Percentiles rank a stretch among this genome's conserved stretches.
Evolutionary conservation across 1,139 yeast genomes (phyloP).

Genomic region (Scheffersomyces quercinus): DNA sequence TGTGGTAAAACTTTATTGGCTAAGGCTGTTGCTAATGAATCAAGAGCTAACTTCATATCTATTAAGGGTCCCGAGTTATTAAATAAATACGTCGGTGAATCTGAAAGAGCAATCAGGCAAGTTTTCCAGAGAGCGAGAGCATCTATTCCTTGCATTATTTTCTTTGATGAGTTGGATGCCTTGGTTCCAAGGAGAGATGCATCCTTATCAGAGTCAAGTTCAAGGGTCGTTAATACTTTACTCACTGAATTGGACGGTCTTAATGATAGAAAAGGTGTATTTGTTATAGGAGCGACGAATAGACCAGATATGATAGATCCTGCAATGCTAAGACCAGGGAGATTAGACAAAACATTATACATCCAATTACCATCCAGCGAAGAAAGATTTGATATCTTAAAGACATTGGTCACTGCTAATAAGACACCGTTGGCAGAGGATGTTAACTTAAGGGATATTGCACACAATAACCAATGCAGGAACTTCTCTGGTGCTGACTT

Average conservation of each 20-base stretch:
- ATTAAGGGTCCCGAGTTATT: conserved; percentile 93
- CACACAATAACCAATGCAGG: conserved; percentile 76
- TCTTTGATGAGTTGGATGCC: conserved; percentile 95
- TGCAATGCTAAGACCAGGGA: conserved; percentile 96
- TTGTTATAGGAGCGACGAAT: conserved; percentile 95
- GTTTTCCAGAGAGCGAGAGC: conserved; percentile 94
- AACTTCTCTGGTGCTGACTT: conserved; percentile 96
- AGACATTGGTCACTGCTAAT: conserved; percentile 69
- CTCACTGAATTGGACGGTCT: conserved; percentile 94
- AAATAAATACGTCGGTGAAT: conserved; percentile 95
- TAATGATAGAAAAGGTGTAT: conserved; percentile 88
- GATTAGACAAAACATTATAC: conserved; percentile 88
- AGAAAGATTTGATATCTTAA: conserved; percentile 80
- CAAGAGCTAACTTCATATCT: conserved; percentile 91
- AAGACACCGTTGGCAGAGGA: conserved; percentile 71
- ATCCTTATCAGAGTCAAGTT: conserved; percentile 82
- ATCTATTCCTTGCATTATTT: conserved; percentile 91
- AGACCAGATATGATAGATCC: conserved; percentile 98
- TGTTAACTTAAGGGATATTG: conserved; percentile 63
- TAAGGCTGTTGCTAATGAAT: conserved; percentile 96
- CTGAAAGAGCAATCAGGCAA: conserved; percentile 92
- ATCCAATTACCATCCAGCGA: conserved; percentile 81
- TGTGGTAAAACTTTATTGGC: conserved; percentile 96
- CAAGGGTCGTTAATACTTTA: conserved; percentile 91
- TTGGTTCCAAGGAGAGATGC: conserved; percentile 92